phyloP scores from a whole-genome alignment of 1,284 basidiomycete species.

The Apiotrichum porosum region DNA sequence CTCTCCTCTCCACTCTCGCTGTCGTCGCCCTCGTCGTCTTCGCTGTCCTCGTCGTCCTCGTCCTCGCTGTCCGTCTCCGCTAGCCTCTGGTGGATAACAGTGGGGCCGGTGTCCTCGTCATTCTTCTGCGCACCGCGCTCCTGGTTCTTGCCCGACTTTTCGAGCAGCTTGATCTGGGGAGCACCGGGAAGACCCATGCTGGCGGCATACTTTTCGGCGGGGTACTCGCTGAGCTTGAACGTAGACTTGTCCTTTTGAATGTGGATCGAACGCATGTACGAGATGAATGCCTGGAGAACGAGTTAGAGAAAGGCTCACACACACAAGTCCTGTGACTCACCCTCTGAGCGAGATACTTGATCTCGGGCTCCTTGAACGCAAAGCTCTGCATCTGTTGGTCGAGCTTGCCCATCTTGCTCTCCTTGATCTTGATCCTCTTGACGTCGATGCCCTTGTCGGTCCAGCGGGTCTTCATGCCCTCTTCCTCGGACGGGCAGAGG shows the following conservation, averaged over 20 bases:
- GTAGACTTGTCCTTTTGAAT: constrained; percentile 91
- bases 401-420: constrained; percentile 78
- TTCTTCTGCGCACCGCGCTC: constrained; percentile 25
- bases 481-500: constrained; percentile 83
- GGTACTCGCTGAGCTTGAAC: constrained; percentile 80
- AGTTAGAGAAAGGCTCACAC: background rate
- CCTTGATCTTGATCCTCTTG: constrained; percentile 81
- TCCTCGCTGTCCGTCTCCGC: constrained; percentile 16
- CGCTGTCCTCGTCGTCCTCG: constrained; percentile 23
- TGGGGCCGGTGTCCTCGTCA: constrained; percentile 16
- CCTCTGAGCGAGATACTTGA: constrained; percentile 93
- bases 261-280: constrained; percentile 88
- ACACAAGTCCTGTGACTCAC: constrained; percentile 53
- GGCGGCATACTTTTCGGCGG: constrained; percentile 77
- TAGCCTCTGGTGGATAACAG: constrained; percentile 13
- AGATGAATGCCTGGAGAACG: constrained; percentile 89
- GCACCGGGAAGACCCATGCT: constrained; percentile 89
- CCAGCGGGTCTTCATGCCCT: constrained; percentile 73
- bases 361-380: constrained; percentile 91
- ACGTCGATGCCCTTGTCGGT: constrained; percentile 69
- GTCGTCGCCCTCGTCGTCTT: constrained; percentile 20
- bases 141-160: constrained; percentile 36
- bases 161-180: constrained; percentile 85
- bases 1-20: constrained; percentile 7
- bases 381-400: constrained; percentile 86